Evolutionary conservation across 805 yeast genomes (phyloP), one percentile per base, ranked within the genome.

Genomic region (Blastobotrys robertii): DNA sequence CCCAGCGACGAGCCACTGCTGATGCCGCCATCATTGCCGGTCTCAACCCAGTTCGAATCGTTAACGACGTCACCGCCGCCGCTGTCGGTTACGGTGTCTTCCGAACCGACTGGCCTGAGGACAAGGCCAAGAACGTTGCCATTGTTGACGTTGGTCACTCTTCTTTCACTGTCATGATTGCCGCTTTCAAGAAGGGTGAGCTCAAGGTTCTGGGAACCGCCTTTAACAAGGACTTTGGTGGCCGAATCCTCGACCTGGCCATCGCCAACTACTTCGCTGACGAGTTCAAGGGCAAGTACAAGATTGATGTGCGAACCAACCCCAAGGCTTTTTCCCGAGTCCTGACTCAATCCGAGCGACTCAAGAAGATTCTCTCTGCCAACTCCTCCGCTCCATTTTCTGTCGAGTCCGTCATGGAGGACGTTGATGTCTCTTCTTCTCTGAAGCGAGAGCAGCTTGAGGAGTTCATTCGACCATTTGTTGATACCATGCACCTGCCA

Each of bases 61-160:
- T 92, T 56, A 92, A 92, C 67, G 99, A 92, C 66, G 81, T 84
- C 53, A 88, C 97, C 45, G 97, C 98, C 48, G 98, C 98, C 49
- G 97, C 97, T 58, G 95, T 92, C 52, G 94, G 97, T 57, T 94
- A 92, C 72, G 98, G 98, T 74, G 96, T 92, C 48, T 92, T 92
- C 82, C 88, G 92, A 77, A 76, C 84, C 53, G 97, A 90, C 62
- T 75, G 92, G 59, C 96, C 97, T 59, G 97, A 87, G 67, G 95
- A 85, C 58, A 83, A 81, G 66, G 81, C 88, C 60, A 81, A 83
- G 71, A 82, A 76, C 60, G 83, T 92, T 56, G 97, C 94, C 40
- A 84, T 92, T 58, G 80, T 92, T 47, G 99, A 92, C 67, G 84
- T 94, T 66, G 99, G 99, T 57, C 95, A 92, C 74, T 86, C 97